Evolutionary conservation across 345 rosid species (phyloP), one percentile per base, ranked within the genome.

Genomic region (Corymbia maculata): DNA sequence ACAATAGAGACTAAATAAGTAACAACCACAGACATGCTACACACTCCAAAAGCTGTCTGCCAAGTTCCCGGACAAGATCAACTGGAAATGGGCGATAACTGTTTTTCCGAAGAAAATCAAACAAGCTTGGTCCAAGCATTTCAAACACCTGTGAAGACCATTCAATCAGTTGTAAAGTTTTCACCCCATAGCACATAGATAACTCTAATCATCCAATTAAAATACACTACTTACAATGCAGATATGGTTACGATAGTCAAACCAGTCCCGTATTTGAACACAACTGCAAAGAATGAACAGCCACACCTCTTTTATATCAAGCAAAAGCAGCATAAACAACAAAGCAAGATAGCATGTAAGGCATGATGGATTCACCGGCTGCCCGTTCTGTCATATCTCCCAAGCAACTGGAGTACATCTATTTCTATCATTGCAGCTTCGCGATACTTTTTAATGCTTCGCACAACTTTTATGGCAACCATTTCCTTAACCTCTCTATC

Each of bases 61-160:
- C 96, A 90, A 95, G 94, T 87, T 95, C 96, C 45, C 95, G 93
- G 70, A 94, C 96, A 92, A 94, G 97, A 92, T 94, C 95, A 90
- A 94, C 95, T 26, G 95, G 95, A 90, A 93, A 94, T 70, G 95
- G 92, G 91, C 93, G 93, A 91, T 94, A 94, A 92, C 92, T 93
- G 92, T 95, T 95, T 93, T 94, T 95, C 86, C 90, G 91, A 89
- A 95, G 95, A 93, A 94, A 95, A 92, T 95, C 95, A 59, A 94
- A 94, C 87, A 95, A 90, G 93, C 96, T 95, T 91, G 96, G 97
- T 87, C 97, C 97, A 90, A 95, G 97, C 96, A 94, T 94, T 95
- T 94, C 97, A 94, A 95, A 94, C 51, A 95, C 97, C 97, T 95
- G 94, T 90, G 75, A 90, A 90, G 88, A 89, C 89, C 93, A 94